Conservation (phyloP, 2,329 filamentous ascomycete genomes). For the Apiospora hydei region DNA sequence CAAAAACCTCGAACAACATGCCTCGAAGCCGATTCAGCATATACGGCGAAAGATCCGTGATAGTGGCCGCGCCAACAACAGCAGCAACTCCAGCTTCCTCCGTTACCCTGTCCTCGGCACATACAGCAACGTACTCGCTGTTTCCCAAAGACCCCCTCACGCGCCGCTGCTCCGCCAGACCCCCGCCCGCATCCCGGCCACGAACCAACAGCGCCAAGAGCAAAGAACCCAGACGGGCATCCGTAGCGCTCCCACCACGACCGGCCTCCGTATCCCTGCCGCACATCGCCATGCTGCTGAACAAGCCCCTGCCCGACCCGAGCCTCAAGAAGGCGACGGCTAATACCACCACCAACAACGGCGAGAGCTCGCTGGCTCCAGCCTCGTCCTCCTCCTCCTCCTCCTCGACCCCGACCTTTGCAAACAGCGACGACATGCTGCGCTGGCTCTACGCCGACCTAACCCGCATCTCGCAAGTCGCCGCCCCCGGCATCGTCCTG, state of each 20-base stretch:
- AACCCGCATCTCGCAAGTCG: conserved; percentile 30
- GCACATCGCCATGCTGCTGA: neutral
- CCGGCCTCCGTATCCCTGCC: conserved; percentile 7
- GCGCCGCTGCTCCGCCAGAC: neutral
- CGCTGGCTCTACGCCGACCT: conserved; percentile 33
- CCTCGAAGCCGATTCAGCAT: conserved; percentile 15
- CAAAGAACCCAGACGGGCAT: neutral
- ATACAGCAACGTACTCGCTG: neutral
- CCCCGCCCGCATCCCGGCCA: neutral
- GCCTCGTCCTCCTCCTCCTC: neutral
- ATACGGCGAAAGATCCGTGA: neutral
- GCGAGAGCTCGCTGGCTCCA: neutral
- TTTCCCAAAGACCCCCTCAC: neutral
- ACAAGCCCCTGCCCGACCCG: neutral
- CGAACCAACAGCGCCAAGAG: neutral
- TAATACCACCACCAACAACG: too few relatives aligned
- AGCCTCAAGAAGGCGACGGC: neutral
- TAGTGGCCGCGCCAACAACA: neutral
- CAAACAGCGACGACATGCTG: conserved; percentile 26
- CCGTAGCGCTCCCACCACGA: neutral
- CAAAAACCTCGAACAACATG: neutral
- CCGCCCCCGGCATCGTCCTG: conserved; percentile 29
- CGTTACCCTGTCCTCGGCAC: neutral
- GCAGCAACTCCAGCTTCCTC: neutral
- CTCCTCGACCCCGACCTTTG: neutral